Evolutionary conservation across 2,329 filamentous ascomycete genomes (phyloP).

Genomic region (Dactylellina leptospora): DNA sequence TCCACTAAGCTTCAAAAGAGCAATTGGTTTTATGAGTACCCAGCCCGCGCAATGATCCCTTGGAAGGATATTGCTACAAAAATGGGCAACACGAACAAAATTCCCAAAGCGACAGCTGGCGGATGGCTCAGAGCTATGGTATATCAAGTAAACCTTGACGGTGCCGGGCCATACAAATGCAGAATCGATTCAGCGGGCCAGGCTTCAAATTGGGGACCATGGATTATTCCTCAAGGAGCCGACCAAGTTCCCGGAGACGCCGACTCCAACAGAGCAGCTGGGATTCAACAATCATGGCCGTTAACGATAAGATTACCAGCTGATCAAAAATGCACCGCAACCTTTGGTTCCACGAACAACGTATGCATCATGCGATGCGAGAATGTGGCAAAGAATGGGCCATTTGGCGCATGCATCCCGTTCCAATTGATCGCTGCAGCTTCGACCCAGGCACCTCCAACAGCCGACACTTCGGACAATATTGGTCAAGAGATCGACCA

Average conservation of each 20-base stretch:
- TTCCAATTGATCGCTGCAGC: too few relatives aligned
- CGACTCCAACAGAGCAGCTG: not conserved
- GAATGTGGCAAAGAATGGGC: conserved; percentile 69
- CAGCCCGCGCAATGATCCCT: too few relatives aligned
- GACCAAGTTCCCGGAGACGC: not conserved
- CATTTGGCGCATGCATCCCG: conserved; percentile 65
- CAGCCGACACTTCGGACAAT: not conserved
- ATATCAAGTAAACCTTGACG: not conserved
- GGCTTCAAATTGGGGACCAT: not conserved
- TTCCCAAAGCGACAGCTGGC: not conserved
- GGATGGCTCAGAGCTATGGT: not conserved
- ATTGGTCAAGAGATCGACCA: not conserved
- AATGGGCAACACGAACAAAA: not conserved
- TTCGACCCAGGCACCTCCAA: too few relatives aligned
- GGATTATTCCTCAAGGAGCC: not conserved
- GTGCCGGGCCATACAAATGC: not conserved
- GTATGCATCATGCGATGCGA: conserved; percentile 72
- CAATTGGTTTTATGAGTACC: too few relatives aligned
- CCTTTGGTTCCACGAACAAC: conserved; percentile 68
- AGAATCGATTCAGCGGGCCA: not conserved
- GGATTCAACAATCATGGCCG: not conserved
- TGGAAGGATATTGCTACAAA: conserved; percentile 4
- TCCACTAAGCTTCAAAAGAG: too few relatives aligned
- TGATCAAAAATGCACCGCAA: conserved; percentile 66
- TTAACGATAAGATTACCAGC: not conserved